Percentiles rank a stretch among this genome's conserved stretches.
phyloP scores from a whole-genome alignment of 805 yeast species.

The Kodamaea kaohsiungensis region DNA sequence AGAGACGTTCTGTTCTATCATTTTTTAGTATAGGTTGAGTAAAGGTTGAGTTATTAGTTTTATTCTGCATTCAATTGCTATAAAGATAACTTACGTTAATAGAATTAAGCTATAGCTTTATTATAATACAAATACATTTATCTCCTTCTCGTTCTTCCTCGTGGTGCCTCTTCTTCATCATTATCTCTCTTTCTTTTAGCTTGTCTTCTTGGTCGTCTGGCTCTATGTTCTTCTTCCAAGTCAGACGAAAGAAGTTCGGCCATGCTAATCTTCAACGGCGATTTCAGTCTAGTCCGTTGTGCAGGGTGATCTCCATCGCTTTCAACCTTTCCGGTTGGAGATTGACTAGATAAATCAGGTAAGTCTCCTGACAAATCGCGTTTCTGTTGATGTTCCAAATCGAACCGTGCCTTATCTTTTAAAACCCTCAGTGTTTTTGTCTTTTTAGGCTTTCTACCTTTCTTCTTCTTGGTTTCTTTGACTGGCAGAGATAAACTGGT shows the following conservation, averaged over 20 bases:
- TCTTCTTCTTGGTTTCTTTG: background rate
- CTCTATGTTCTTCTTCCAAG: conserved; percentile 9
- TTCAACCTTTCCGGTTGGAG: background rate
- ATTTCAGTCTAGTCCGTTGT: conserved; percentile 34
- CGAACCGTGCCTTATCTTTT: background rate
- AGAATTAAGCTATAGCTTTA: background rate
- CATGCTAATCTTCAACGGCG: conserved; percentile 32
- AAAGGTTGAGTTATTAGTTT: too few relatives aligned
- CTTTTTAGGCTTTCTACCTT: background rate
- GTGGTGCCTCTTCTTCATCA: conserved; percentile 4
- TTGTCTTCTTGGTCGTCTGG: conserved; percentile 4
- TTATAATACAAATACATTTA: background rate
- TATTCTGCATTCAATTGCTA: too few relatives aligned
- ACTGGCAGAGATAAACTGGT: background rate
- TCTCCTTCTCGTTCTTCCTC: conserved; percentile 12
- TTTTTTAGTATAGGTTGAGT: too few relatives aligned
- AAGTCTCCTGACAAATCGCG: conserved; percentile 11
- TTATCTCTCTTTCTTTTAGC: background rate
- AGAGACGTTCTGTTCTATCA: too few relatives aligned
- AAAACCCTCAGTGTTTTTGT: background rate
- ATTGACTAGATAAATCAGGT: conserved; percentile 1
- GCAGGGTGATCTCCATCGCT: conserved; percentile 26
- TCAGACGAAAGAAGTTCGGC: conserved; percentile 19
- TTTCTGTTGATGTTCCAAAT: background rate
- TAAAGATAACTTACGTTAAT: background rate